Base-by-base conservation (phyloP, 2,329 filamentous ascomycete species). In the Diaporthe australafricana region DNA sequence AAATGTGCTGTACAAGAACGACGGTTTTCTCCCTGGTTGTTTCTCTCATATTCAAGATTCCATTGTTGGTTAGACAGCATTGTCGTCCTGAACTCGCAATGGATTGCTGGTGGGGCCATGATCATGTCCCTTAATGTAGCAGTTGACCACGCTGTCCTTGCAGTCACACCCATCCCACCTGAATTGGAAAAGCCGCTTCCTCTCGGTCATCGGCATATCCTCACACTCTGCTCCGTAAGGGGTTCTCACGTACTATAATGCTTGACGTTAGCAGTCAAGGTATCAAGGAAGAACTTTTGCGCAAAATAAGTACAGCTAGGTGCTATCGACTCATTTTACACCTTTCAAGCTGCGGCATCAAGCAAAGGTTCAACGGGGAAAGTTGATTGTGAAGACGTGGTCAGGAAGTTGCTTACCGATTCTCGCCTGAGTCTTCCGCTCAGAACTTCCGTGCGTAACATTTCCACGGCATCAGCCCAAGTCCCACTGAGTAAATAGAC, bases 121-220 rank as follows among this genome's bases (percentile, higher is more conserved):
- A 12, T 48, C 42, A 22, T 63, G 40, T 8, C 60, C 60, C n/a
- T 63, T 63, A 7, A 63, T 63, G 16, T 63, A 63, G 22, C 27
- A 63, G 45, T 63, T 48, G 60, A 63, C 42, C 30, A 20, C 17
- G 11, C 25, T 48, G 42, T 63, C 42, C 30, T 63, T 48, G 60
- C 45, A 45, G 30, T 25, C 27, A 3, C 27, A 20, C n/a, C 30
- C 12, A 25, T 48, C 27, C 32, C 17, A 8, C n/a, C 40, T 47
- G 40, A 8, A 48, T 5, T 48, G 40, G 2, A 35, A 63, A n/a
- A 63, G 20, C 7, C 27, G 16, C 27, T 35, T 35, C 30, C 60
- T 48, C 60, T 63, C n/a, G 20, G 30, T 7, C 27, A 12, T 11
- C 4, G 42, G 6, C 60, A 63, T 35, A 30, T 40, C 32, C 42